Evolutionary conservation across 2,329 filamentous ascomycete genomes (phyloP), one percentile per base, ranked within the genome.

Genomic region (Neopestalotiopsis sp.): DNA sequence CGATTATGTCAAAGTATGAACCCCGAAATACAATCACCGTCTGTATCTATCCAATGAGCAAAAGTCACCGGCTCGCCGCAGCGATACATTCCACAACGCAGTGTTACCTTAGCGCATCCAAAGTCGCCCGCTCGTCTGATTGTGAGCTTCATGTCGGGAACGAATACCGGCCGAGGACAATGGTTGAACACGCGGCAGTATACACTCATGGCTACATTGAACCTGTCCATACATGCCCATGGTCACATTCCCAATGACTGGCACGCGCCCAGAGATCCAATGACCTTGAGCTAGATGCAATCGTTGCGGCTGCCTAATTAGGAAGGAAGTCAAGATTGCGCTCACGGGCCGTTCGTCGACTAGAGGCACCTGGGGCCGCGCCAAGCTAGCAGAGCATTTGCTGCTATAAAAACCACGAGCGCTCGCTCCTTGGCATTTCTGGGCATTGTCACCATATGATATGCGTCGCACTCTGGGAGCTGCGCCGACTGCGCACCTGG

Each of bases 371-470:
- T 30, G 17, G 34, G 20, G 61, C 61, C 61, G 40, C 61, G 61
- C 61, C 61, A 64, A 64, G 61, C 40, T 32, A 28, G 20, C 20
- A 45, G 38, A n/a, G 40, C 40, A 64, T 49, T 64, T 64, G 61
- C 61, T 64, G 20, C 28, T 64, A 64, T 64, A 64, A 45, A 64
- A 64, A 53, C 61, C 61, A 64, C 28, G 12, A 62, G 38, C 20
- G n/a, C 40, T 64, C 61, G 61, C 30, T 53, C 38, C 61, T 64
- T 64, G 61, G 61, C 61, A 64, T 64, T 64, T 64, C 61, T 64
- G 40, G 61, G 61, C 61, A 64, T 53, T 64, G 61, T 20, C 38
- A 53, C 61, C 61, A 64, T 53, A 64, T 64, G 61, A 64, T 64
- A 64, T 49, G 61, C 10, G 13, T 64, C 14, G 38, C 40, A 30